Conservation (phyloP, 352 stramenopile species). For the Aphanomyces stellatus region DNA sequence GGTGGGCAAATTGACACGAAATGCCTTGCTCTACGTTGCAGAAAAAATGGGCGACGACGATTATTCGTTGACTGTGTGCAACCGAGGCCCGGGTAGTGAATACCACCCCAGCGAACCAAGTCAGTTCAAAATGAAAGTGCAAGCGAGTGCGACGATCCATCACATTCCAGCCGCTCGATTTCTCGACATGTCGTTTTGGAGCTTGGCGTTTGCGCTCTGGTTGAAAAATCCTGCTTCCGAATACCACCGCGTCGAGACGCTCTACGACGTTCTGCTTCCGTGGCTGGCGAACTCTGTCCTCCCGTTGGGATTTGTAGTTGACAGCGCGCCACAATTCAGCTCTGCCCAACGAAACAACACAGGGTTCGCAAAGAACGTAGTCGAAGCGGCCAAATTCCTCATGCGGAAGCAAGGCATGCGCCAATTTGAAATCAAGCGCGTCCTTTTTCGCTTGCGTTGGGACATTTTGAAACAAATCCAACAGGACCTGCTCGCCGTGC, state of each 20-base stretch:
- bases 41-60: slow-evolving; percentile 49
- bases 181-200: slow-evolving; percentile 81
- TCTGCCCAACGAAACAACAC: slow-evolving; percentile 65
- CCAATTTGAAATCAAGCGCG: slow-evolving; percentile 40
- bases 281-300: slow-evolving; percentile 77
- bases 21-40: slow-evolving; percentile 76
- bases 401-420: slow-evolving; percentile 47
- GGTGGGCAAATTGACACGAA: slow-evolving; percentile 53
- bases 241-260: slow-evolving; percentile 76
- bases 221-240: slow-evolving; percentile 74
- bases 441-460: slow-evolving; percentile 21
- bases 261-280: slow-evolving; percentile 86
- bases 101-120: slow-evolving; percentile 54
- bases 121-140: slow-evolving; percentile 60
- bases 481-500: slow-evolving; percentile 13
- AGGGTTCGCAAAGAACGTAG: slow-evolving; percentile 73
- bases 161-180: slow-evolving; percentile 49
- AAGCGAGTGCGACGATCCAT: slow-evolving; percentile 62
- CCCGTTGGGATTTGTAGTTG: slow-evolving; percentile 44
- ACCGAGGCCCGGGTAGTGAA: slow-evolving; percentile 76
- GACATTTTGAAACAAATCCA: slow-evolving; percentile 17
- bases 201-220: slow-evolving; percentile 77
- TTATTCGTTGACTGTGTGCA: slow-evolving; percentile 83
- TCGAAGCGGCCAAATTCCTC: slow-evolving; percentile 42
- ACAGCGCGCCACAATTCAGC: slow-evolving; percentile 29